These are phyloP conservation scores for Salix brachista DNA, from an alignment of 345 rosid genomes.

Conservation along the genomic window DNA sequence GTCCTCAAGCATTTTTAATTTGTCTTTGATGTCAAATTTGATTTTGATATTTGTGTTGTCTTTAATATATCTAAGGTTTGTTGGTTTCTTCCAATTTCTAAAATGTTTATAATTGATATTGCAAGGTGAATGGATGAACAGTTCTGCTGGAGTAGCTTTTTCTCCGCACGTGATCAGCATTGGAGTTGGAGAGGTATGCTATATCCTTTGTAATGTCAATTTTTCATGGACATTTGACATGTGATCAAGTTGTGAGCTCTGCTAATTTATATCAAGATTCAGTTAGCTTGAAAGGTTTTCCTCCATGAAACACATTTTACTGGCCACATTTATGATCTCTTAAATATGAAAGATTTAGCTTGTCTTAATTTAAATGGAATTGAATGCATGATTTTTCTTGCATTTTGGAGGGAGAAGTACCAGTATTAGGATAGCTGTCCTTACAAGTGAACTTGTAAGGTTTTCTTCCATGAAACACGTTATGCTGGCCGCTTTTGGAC, in stretches of 20 bases:
- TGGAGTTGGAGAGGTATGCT: constrained; percentile 76
- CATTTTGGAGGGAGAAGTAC: not conserved
- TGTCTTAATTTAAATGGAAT: not conserved
- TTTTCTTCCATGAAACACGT: not conserved
- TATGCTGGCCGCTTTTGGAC: not conserved
- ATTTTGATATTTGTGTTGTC: not conserved
- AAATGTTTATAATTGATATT: constrained; percentile 14
- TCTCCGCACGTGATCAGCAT: constrained; percentile 84
- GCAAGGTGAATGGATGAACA: constrained; percentile 99
- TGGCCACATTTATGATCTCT: not conserved
- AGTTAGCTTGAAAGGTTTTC: not conserved
- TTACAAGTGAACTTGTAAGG: not conserved
- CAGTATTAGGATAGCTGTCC: not conserved
- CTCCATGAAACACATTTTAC: not conserved
- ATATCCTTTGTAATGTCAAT: not conserved
- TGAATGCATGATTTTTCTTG: not conserved
- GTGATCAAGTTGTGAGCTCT: not conserved
- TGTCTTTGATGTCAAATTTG: not conserved
- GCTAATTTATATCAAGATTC: not conserved
- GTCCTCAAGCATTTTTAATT: not conserved
- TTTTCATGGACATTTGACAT: not conserved
- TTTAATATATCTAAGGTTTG: not conserved
- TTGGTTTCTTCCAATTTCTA: not conserved
- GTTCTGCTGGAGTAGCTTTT: constrained; percentile 92
- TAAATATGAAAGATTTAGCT: not conserved